Evolutionary conservation across 2,329 filamentous ascomycete genomes (phyloP).

Genomic region (Pyrenophora teres): DNA sequence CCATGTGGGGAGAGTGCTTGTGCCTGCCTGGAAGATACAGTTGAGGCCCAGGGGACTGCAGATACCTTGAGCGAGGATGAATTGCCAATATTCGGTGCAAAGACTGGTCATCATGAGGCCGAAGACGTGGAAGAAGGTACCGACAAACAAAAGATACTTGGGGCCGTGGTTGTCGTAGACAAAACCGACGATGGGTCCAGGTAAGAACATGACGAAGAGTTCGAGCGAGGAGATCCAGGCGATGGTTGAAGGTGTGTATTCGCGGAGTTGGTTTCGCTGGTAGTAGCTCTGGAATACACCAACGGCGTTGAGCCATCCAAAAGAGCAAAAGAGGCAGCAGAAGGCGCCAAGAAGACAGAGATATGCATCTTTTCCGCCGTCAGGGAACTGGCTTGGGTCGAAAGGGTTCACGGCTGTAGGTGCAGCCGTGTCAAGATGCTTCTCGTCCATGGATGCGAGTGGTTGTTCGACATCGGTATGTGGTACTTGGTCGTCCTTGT

Average conservation of each 20-base stretch:
- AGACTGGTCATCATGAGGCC: conserved; percentile 67
- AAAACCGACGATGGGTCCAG: conserved; percentile 66
- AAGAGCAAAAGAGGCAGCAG: conserved; percentile 41
- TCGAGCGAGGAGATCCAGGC: conserved; percentile 54
- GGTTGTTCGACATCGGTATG: conserved; percentile 22
- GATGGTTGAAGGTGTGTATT: conserved; percentile 48
- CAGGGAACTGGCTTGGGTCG: conserved; percentile 43
- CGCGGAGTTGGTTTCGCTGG: conserved; percentile 47
- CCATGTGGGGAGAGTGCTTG: conserved; percentile 51
- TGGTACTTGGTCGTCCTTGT: conserved; percentile 16
- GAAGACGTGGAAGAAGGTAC: conserved; percentile 62
- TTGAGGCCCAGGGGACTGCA: conserved; percentile 57
- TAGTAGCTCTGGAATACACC: conserved; percentile 57
- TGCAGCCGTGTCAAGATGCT: conserved; percentile 5
- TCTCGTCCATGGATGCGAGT: conserved; percentile 15
- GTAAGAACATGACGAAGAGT: conserved; percentile 56
- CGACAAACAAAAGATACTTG: conserved; percentile 57
- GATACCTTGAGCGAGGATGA: conserved; percentile 60
- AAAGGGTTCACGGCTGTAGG: conserved; percentile 23
- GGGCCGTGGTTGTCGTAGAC: conserved; percentile 67
- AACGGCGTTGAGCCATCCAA: conserved; percentile 53
- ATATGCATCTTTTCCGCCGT: conserved; percentile 46
- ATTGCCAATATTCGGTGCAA: conserved; percentile 60
- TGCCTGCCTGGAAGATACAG: conserved; percentile 59
- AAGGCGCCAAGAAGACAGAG: conserved; percentile 34